phyloP scores from a whole-genome alignment of 495 filamentous ascomycete species.

The Xylaria sp. region DNA sequence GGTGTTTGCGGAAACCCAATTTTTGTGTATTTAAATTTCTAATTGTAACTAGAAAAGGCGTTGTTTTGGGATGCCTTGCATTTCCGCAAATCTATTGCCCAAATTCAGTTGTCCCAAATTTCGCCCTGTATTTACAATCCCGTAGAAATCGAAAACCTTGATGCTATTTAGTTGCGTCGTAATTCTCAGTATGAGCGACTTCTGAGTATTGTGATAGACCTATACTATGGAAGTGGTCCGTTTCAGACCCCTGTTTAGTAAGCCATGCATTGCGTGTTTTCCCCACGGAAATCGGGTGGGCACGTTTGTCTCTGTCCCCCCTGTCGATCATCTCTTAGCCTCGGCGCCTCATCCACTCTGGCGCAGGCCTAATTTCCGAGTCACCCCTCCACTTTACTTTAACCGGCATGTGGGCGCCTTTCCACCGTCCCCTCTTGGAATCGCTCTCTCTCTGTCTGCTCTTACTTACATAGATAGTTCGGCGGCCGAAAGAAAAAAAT shows the following conservation, averaged over 20 bases:
- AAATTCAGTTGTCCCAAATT: background rate
- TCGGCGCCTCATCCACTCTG: background rate
- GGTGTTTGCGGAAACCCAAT: slow-evolving; percentile 13
- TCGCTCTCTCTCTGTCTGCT: background rate
- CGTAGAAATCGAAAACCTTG: background rate
- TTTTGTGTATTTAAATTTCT: slow-evolving; percentile 28
- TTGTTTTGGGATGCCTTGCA: background rate
- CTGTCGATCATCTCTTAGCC: slow-evolving; percentile 22
- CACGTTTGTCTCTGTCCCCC: background rate
- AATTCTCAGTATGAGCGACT: background rate
- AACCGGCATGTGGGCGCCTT: background rate
- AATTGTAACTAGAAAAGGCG: slow-evolving; percentile 23
- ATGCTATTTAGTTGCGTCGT: background rate
- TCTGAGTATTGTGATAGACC: background rate
- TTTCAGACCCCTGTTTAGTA: slow-evolving; percentile 17
- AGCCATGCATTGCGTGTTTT: background rate
- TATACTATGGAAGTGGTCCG: background rate
- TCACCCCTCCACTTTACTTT: background rate
- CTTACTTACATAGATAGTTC: background rate
- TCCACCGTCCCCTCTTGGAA: no score
- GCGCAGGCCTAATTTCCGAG: slow-evolving; percentile 18
- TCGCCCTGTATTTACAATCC: slow-evolving; percentile 1
- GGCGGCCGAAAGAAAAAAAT: background rate
- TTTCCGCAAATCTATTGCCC: background rate
- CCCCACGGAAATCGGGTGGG: slow-evolving; percentile 18